These are phyloP conservation scores for Pyrenopolyporus hunteri DNA, from an alignment of 495 filamentous ascomycete genomes.

Conservation along the genomic window DNA sequence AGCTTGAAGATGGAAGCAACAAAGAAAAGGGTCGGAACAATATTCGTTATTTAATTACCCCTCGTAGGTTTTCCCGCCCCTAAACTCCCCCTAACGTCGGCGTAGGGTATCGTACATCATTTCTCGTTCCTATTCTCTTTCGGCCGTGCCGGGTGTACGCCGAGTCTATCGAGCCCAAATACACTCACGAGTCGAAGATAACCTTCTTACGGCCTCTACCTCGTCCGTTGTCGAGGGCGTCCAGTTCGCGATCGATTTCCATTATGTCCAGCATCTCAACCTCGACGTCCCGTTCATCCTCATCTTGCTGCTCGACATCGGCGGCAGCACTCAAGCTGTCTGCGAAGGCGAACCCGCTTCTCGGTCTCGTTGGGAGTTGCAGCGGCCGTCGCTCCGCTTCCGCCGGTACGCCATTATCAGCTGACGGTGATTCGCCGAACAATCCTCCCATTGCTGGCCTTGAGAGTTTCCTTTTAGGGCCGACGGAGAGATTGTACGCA, in stretches of 20 bases:
- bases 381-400: constrained; percentile 14
- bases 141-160: not conserved
- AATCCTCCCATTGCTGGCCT: constrained; percentile 5
- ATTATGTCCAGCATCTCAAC: constrained; percentile 61
- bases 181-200: constrained; percentile 49
- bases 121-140: not conserved
- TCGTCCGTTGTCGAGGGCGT: constrained; percentile 52
- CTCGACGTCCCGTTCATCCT: constrained; percentile 56
- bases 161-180: not conserved
- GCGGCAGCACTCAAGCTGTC: constrained; percentile 52
- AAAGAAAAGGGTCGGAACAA: constrained; percentile 18
- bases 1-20: not conserved
- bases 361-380: constrained; percentile 25
- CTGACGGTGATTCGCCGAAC: constrained; percentile 40
- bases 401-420: constrained; percentile 1
- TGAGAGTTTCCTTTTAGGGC: constrained; percentile 29
- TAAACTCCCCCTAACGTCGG: constrained; percentile 23
- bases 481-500: constrained; percentile 55
- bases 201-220: constrained; percentile 54
- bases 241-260: constrained; percentile 60
- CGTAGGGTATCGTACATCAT: constrained; percentile 49
- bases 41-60: constrained; percentile 18
- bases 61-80: constrained; percentile 3
- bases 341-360: constrained; percentile 49
- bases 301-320: constrained; percentile 52